phyloP scores from a whole-genome alignment of 306 rosid genomes.

The Oemleria cerasiformis region DNA sequence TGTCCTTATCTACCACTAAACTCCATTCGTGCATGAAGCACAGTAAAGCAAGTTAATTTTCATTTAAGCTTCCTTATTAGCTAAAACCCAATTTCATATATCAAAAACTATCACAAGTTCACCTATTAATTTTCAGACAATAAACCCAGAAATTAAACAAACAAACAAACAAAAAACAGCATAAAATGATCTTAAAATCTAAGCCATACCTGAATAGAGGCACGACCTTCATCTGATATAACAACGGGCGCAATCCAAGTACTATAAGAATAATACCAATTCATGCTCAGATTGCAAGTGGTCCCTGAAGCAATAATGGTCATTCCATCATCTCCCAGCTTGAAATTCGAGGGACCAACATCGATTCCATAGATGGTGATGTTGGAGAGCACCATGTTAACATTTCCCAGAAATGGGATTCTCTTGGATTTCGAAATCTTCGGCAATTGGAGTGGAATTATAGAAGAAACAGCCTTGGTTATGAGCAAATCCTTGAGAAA shows the following conservation, averaged over 20 bases:
- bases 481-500: conserved; percentile 66
- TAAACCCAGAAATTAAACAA: background rate
- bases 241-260: conserved; percentile 69
- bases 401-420: conserved; percentile 71
- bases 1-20: background rate
- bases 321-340: conserved; percentile 59
- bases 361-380: conserved; percentile 54
- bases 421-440: conserved; percentile 45
- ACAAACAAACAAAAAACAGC: background rate
- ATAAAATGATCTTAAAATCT: background rate
- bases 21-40: background rate
- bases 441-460: conserved; percentile 62
- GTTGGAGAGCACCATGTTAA: conserved; percentile 52
- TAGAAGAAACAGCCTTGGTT: background rate
- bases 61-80: background rate
- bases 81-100: conserved; percentile 1
- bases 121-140: background rate
- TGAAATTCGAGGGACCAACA: conserved; percentile 54
- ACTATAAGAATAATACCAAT: conserved; percentile 71
- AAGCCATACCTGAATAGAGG: conserved; percentile 65
- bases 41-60: background rate
- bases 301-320: conserved; percentile 55
- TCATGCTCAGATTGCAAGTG: conserved; percentile 73
- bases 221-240: conserved; percentile 63
- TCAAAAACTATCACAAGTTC: background rate